phyloP scores from a whole-genome alignment of 2,329 filamentous ascomycete genomes.

The Simplicillium aogashimaense region DNA sequence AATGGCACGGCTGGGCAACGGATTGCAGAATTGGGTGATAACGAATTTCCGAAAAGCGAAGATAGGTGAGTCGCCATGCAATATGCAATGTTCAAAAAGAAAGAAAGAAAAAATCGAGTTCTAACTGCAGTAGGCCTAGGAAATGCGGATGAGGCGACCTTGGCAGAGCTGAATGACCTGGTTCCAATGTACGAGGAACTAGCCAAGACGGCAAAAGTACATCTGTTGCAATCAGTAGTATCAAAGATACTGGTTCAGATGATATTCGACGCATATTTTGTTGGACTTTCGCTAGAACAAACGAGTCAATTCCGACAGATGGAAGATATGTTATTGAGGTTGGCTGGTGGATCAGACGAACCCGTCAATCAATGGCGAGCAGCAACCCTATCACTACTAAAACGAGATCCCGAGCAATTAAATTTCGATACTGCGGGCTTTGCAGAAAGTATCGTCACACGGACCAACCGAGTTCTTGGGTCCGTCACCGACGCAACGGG shows the following conservation, averaged over 20 bases:
- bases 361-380: slow-evolving; percentile 58
- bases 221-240: slow-evolving; percentile 53
- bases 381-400: slow-evolving; percentile 49
- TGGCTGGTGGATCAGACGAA: slow-evolving; percentile 36
- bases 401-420: slow-evolving; percentile 38
- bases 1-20: slow-evolving; percentile 53
- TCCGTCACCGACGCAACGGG: slow-evolving; percentile 30
- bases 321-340: slow-evolving; percentile 31
- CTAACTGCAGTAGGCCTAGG: slow-evolving; percentile 29
- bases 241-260: slow-evolving; percentile 49
- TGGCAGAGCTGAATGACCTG: slow-evolving; percentile 33
- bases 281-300: slow-evolving; percentile 48
- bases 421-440: slow-evolving; percentile 32
- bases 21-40: slow-evolving; percentile 66
- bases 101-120: background rate
- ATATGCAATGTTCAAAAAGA: background rate
- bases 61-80: slow-evolving; percentile 30
- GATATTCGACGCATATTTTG: slow-evolving; percentile 54
- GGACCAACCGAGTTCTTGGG: slow-evolving; percentile 39
- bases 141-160: slow-evolving; percentile 26
- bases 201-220: slow-evolving; percentile 43
- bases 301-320: slow-evolving; percentile 37
- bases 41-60: slow-evolving; percentile 56
- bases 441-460: slow-evolving; percentile 31
- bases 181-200: slow-evolving; percentile 50